Conservation (phyloP, 495 filamentous ascomycete genomes). For the Geopyxis carbonaria region DNA sequence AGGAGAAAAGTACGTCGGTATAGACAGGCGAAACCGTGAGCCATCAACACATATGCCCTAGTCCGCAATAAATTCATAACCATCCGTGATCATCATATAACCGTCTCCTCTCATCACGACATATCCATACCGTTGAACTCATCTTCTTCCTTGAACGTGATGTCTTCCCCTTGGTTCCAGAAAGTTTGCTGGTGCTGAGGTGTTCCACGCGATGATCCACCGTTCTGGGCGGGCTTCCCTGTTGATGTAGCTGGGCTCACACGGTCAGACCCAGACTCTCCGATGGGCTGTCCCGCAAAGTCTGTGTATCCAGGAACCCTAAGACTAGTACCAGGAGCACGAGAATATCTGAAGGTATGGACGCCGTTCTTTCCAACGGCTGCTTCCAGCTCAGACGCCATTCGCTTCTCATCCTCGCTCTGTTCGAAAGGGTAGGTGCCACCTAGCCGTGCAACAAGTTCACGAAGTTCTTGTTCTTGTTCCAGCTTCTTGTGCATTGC, state of each 20-base stretch:
- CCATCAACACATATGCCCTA: too few species aligned
- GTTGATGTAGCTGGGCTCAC: conserved; percentile 17
- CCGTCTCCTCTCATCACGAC: conserved; percentile 34
- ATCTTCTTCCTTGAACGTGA: conserved; percentile 82
- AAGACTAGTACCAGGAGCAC: conserved; percentile 66
- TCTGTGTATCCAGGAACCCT: conserved; percentile 89
- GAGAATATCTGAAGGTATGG: conserved; percentile 57
- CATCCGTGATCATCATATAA: too few species aligned
- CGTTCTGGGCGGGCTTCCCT: conserved; percentile 20
- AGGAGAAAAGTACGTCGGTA: too few species aligned
- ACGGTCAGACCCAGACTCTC: conserved; percentile 22
- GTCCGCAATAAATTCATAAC: background rate
- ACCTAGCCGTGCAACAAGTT: conserved; percentile 52
- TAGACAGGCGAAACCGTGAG: too few species aligned
- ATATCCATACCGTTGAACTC: conserved; percentile 79
- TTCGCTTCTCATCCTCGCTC: conserved; percentile 82
- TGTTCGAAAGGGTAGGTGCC: conserved; percentile 62
- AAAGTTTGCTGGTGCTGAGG: conserved; percentile 42
- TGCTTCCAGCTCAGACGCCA: conserved; percentile 80
- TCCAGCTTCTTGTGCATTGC: conserved; percentile 68
- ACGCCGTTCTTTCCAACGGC: conserved; percentile 55
- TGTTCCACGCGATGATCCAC: conserved; percentile 19
- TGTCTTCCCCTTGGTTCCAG: conserved; percentile 53
- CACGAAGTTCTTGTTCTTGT: conserved; percentile 68
- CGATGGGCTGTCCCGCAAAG: conserved; percentile 58